Conservation (phyloP, 2,329 filamentous ascomycete genomes). For the Diaporthe capsici region DNA sequence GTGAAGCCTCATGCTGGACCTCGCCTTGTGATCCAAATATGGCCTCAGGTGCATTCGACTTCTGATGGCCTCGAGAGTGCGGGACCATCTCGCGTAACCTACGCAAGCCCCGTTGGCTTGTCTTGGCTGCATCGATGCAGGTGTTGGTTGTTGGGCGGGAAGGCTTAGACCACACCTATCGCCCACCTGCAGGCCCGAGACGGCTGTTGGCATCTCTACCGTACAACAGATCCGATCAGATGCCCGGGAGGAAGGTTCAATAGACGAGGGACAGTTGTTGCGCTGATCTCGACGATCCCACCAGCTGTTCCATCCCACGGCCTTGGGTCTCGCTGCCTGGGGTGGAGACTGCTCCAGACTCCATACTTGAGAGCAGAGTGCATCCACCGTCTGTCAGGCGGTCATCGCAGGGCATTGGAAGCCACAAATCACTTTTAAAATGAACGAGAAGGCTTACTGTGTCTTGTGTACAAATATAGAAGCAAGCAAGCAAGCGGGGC, state of each 20-base stretch:
- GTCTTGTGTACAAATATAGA: slow-evolving; percentile 14
- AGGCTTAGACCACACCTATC: slow-evolving; percentile 18
- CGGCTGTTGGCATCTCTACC: neutral
- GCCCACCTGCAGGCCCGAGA: neutral
- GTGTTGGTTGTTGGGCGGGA: slow-evolving; percentile 21
- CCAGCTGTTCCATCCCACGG: neutral
- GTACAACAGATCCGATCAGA: neutral
- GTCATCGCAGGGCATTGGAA: too few species aligned
- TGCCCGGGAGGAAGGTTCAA: neutral
- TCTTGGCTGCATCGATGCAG: slow-evolving; percentile 14
- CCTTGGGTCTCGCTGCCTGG: neutral
- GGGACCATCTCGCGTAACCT: neutral
- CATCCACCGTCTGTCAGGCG: too few species aligned
- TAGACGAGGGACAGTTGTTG: neutral
- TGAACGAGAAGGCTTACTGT: neutral
- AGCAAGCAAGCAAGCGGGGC: neutral
- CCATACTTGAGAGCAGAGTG: neutral
- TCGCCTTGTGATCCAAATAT: neutral
- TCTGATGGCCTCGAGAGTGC: neutral
- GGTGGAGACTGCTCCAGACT: neutral
- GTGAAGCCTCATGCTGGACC: neutral
- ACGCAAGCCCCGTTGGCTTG: neutral
- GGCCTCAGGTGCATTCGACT: neutral
- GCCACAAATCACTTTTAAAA: neutral
- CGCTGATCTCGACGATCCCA: slow-evolving; percentile 7